phyloP scores from a whole-genome alignment of 345 rosid genomes.

The Durio zibethinus region DNA sequence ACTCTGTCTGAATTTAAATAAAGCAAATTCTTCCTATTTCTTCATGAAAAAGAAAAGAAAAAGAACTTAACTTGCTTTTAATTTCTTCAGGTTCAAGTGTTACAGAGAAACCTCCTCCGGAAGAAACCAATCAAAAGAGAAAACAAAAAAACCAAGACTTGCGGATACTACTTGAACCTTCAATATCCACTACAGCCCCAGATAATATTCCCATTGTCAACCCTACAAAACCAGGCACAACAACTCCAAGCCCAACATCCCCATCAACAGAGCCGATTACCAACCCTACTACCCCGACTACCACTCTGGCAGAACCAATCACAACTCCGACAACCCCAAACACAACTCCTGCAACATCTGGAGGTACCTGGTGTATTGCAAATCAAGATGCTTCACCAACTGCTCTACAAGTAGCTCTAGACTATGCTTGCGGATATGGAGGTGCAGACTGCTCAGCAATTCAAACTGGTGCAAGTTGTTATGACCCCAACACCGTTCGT shows the following conservation, averaged over 20 bases:
- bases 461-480: conserved; percentile 72
- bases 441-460: conserved; percentile 87
- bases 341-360: conserved; percentile 24
- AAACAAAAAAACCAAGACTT: conserved; percentile 23
- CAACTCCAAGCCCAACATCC: conserved; percentile 48
- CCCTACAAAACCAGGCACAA: conserved; percentile 60
- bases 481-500: conserved; percentile 59
- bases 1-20: neutral
- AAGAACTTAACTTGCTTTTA: conserved; percentile 22
- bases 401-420: conserved; percentile 88
- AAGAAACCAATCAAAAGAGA: conserved; percentile 27
- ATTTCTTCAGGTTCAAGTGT: conserved; percentile 47
- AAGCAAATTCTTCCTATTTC: neutral
- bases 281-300: conserved; percentile 18
- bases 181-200: conserved; percentile 26
- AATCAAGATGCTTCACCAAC: conserved; percentile 70
- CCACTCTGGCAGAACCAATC: conserved; percentile 23
- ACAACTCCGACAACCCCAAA: conserved; percentile 27
- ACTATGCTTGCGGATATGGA: conserved; percentile 93
- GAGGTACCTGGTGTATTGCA: conserved; percentile 79
- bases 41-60: conserved; percentile 8
- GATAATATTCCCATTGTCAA: conserved; percentile 64
- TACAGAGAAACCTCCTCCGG: conserved; percentile 31
- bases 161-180: conserved; percentile 26
- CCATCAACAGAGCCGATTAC: conserved; percentile 19